A percentile compares a stretch with the other conserved stretches of the same genome.
phyloP scores from a whole-genome alignment of 257 asterid species.

The Solanum lignicaule region DNA sequence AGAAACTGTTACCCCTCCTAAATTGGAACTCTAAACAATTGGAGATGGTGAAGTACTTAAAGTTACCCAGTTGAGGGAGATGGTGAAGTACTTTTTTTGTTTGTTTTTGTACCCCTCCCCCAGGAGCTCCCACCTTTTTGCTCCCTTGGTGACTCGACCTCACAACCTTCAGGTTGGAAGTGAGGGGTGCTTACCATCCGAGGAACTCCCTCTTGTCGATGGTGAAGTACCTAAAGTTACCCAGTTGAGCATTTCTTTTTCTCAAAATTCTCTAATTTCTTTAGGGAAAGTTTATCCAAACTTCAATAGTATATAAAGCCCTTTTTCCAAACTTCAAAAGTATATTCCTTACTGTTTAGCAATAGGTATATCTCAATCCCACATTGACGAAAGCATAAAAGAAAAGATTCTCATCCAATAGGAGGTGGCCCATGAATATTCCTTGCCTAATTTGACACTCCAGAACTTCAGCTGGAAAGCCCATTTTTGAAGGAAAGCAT shows the following conservation, averaged over 20 bases:
- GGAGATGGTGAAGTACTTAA: neutral
- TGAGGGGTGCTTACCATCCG: neutral
- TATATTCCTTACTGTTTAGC: neutral
- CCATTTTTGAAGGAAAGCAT: conserved; percentile 40
- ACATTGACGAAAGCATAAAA: neutral
- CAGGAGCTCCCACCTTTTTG: neutral
- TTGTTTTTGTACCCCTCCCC: neutral
- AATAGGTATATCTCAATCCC: neutral
- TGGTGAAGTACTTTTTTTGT: neutral
- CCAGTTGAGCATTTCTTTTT: neutral
- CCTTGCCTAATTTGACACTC: conserved; percentile 32
- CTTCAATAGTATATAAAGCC: neutral
- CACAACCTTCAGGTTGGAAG: neutral
- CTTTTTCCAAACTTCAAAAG: neutral
- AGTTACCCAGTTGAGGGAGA: neutral
- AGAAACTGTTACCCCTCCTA: neutral
- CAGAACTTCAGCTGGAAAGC: conserved; percentile 3
- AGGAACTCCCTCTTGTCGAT: neutral
- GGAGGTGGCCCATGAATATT: conserved; percentile 7
- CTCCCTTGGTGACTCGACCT: neutral
- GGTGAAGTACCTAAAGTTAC: neutral
- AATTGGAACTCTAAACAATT: neutral
- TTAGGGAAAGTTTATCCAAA: neutral
- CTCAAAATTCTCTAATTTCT: neutral
- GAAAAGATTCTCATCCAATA: neutral